phyloP scores from a whole-genome alignment of 306 rosid genomes.

The Geum urbanum region DNA sequence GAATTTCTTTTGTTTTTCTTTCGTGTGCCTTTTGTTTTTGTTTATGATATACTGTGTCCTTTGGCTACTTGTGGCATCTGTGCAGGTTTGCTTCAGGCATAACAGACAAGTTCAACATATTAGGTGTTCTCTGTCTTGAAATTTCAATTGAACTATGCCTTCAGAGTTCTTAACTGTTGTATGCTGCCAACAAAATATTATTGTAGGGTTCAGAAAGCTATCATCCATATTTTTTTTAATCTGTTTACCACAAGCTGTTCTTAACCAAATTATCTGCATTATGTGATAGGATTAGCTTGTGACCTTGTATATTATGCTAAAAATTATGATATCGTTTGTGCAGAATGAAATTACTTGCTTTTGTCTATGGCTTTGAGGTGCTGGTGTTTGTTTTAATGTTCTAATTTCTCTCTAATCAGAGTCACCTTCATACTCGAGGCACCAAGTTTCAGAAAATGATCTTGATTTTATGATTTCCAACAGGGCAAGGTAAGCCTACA shows the following conservation, averaged over 20 bases:
- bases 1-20: too few species aligned
- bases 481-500: conserved; percentile 49
- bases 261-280: background rate
- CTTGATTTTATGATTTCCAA: conserved; percentile 33
- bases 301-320: background rate
- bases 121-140: conserved; percentile 42
- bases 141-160: conserved; percentile 20
- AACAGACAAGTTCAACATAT: conserved; percentile 44
- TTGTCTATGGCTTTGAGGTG: conserved; percentile 2
- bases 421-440: conserved; percentile 38
- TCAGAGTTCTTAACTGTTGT: background rate
- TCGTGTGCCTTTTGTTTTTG: too few species aligned
- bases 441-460: conserved; percentile 40
- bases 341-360: conserved; percentile 13
- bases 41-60: conserved; percentile 2
- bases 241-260: background rate
- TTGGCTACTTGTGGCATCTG: conserved; percentile 28
- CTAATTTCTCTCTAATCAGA: conserved; percentile 38
- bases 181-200: background rate
- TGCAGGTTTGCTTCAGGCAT: conserved; percentile 48
- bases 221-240: background rate
- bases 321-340: background rate
- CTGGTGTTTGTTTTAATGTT: conserved; percentile 21
- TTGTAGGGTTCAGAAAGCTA: background rate
- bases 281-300: conserved; percentile 5